Base-by-base conservation (phyloP, 2,329 filamentous ascomycete species). In the Beauveria caledonica region DNA sequence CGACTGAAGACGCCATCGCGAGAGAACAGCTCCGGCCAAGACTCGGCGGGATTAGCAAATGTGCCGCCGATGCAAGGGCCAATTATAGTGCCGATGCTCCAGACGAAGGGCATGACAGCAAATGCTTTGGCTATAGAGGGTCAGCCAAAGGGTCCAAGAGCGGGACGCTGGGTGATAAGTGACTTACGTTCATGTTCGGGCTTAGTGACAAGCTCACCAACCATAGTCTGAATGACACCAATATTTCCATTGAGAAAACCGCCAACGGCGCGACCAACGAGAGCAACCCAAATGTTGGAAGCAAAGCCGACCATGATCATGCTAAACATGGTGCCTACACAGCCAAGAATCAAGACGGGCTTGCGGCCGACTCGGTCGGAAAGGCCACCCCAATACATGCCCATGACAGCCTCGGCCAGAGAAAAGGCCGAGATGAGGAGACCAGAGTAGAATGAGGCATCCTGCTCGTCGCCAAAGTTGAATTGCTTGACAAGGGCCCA, bases 31-130 rank as follows among this genome's bases (percentile, higher is more conserved):
- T 79, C 75, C 21, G 93, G 92, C 72, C 89, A 96, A 21, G 86
- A 86, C 40, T 83, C 77, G 63, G 86, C 82, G 27, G 93, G 92
- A 65, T 90, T 86, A 62, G 92, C 89, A 71, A 96, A 91, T 60
- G 88, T 84, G 39, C 93, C 93, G 62, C 93, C 93, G 65, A 97
- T 91, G 6, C 88, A 89, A 63, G 92, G 89, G 0, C 92, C 92
- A 58, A 96, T 80, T 64, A 96, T 96, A 10, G 90, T 95, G 25
- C 92, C 92, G 57, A 96, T 86, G 51, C 84, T 88, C 92, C 92
- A 97, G 8, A 96, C 88, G 69, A 96, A 96, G 0, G 92, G 92
- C 90, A 97, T 96, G 49, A 96, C 84, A 2, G 91, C 86, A 72
- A 92, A 96, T 29, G 92, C 92, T 63, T 88, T 85, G 62, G 91